Conservation (phyloP, 2,329 filamentous ascomycete genomes). For the Ascosphaera apis region DNA sequence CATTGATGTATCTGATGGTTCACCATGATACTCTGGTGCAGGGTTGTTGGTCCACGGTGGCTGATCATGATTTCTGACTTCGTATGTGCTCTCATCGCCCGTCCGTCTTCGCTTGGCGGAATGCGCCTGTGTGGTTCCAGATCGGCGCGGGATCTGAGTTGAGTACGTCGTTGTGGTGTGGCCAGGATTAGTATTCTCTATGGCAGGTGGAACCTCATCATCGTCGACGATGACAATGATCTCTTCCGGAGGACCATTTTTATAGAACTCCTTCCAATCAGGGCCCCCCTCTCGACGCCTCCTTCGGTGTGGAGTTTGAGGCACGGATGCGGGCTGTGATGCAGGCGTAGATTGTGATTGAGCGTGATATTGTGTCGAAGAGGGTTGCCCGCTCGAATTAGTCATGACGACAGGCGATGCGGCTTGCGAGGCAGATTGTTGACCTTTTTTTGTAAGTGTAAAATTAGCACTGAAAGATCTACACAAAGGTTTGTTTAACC, state of each 20-base stretch:
- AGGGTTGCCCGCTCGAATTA: too few species aligned
- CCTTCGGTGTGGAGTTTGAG: slow-evolving; percentile 21
- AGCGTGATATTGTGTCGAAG: too few species aligned
- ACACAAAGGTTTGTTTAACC: too few species aligned
- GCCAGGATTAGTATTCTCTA: slow-evolving; percentile 9
- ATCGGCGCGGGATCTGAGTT: too few species aligned
- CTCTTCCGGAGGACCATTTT: slow-evolving; percentile 62
- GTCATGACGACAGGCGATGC: too few species aligned
- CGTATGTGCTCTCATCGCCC: slow-evolving; percentile 35
- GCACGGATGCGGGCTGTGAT: slow-evolving; percentile 4
- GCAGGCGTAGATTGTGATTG: too few species aligned
- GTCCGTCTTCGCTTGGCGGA: slow-evolving; percentile 49
- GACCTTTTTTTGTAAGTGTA: too few species aligned
- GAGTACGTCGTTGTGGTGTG: slow-evolving; percentile 17
- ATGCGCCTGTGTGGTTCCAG: too few species aligned
- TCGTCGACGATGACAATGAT: slow-evolving; percentile 55
- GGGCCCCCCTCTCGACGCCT: slow-evolving; percentile 27
- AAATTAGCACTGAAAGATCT: too few species aligned
- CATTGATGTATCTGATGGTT: slow-evolving; percentile 44
- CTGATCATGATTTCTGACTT: slow-evolving; percentile 48
- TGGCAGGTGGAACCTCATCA: slow-evolving; percentile 26
- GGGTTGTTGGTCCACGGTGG: slow-evolving; percentile 52
- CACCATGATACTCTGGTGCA: slow-evolving; percentile 38
- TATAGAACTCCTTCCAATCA: slow-evolving; percentile 63
- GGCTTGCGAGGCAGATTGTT: too few species aligned